Conservation (phyloP, 2,329 filamentous ascomycete species). For the Diplodia scrobiculata region DNA sequence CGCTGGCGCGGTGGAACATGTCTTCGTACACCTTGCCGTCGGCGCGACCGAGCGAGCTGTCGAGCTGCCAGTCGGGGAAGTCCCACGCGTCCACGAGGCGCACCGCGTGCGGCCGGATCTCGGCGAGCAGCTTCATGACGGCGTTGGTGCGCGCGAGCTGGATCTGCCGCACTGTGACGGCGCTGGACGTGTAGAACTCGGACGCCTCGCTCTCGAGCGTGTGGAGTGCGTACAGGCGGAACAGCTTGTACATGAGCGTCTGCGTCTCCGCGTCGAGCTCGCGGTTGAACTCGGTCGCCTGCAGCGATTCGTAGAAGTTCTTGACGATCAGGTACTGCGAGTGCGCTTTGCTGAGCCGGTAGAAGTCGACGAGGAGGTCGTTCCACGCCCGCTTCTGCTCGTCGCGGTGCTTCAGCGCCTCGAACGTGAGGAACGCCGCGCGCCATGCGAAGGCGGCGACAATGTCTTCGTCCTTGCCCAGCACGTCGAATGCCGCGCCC, state of each 20-base stretch:
- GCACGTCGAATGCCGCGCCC: conserved; percentile 72
- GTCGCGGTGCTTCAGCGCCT: conserved; percentile 72
- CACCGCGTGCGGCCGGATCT: conserved; percentile 73
- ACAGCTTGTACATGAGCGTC: conserved; percentile 64
- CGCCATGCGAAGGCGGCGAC: conserved; percentile 77
- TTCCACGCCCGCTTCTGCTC: conserved; percentile 77
- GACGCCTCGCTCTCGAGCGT: conserved; percentile 69
- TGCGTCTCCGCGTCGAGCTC: conserved; percentile 62
- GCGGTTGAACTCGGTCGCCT: conserved; percentile 55
- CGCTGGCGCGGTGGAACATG: conserved; percentile 70
- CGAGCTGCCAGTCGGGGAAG: conserved; percentile 77
- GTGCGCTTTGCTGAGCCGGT: conserved; percentile 72
- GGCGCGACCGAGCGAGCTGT: conserved; percentile 67
- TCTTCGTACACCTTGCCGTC: conserved; percentile 79
- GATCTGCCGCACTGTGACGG: conserved; percentile 72
- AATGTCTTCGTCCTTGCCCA: conserved; percentile 69
- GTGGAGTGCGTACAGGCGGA: conserved; percentile 65
- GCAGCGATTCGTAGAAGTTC: conserved; percentile 73
- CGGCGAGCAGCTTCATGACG: conserved; percentile 69
- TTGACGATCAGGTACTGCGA: conserved; percentile 77
- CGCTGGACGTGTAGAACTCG: conserved; percentile 71
- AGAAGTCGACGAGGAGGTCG: conserved; percentile 75
- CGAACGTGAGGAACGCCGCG: conserved; percentile 72
- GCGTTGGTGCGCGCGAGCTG: conserved; percentile 66
- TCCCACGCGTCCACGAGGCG: conserved; percentile 72